Evolutionary conservation across 495 filamentous ascomycete genomes (phyloP).

Genomic region (Cercophora newfieldiana): DNA sequence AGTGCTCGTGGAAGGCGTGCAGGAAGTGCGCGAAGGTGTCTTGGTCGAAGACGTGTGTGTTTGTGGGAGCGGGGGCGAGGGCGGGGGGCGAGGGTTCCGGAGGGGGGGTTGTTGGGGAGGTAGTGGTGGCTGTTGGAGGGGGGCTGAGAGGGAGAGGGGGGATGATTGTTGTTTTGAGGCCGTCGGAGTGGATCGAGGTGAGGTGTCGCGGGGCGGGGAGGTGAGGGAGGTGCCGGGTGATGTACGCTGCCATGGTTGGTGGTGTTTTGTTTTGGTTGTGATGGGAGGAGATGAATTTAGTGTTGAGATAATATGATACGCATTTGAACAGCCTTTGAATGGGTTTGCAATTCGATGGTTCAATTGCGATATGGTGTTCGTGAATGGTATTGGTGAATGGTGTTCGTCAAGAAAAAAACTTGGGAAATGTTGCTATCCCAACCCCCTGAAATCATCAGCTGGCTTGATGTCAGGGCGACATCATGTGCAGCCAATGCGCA

Average conservation of each 20-base stretch:
- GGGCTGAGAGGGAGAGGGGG: background rate
- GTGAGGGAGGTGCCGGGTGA: slow-evolving; percentile 6
- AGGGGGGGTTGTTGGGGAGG: background rate
- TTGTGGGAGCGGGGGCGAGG: background rate
- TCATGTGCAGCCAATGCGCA: background rate
- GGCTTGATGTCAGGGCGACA: background rate
- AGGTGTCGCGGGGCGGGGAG: background rate
- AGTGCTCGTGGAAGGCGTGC: slow-evolving; percentile 19
- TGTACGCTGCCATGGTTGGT: background rate
- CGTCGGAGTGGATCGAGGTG: background rate
- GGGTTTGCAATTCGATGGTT: too few relatives aligned
- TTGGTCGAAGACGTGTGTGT: background rate
- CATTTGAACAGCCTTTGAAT: background rate
- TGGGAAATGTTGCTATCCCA: background rate
- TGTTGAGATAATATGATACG: background rate
- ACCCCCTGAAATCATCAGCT: background rate
- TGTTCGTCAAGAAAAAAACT: too few relatives aligned
- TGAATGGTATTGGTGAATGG: too few relatives aligned
- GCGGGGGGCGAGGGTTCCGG: background rate
- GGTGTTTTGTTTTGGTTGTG: background rate
- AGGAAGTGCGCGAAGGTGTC: slow-evolving; percentile 16
- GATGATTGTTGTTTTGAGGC: slow-evolving; percentile 8
- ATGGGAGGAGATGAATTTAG: background rate
- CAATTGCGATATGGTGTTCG: too few relatives aligned
- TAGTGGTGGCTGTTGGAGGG: background rate